Percentiles rank a stretch among this genome's conserved stretches.
phyloP scores from a whole-genome alignment of 2,329 filamentous ascomycete genomes.

The Paracoccidioides lutzii region DNA sequence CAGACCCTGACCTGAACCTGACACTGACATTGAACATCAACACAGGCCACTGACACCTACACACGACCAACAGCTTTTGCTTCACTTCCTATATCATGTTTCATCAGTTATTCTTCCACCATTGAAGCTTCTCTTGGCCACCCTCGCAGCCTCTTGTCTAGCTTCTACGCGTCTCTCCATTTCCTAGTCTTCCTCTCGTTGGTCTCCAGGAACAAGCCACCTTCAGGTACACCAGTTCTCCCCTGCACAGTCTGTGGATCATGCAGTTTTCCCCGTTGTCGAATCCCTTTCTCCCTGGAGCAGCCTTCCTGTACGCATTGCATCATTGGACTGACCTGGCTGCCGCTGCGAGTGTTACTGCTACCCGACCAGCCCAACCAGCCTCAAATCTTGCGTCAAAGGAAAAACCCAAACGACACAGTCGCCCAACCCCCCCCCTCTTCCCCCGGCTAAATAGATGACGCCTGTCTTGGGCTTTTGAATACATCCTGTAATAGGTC shows the following conservation, averaged over 20 bases:
- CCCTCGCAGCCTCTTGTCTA: no score
- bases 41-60: background rate
- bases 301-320: background rate
- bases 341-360: constrained; percentile 1
- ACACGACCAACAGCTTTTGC: background rate
- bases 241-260: background rate
- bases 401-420: background rate
- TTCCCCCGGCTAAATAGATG: background rate
- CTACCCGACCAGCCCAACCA: constrained; percentile 3
- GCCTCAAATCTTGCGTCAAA: background rate
- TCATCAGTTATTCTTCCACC: no score
- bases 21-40: no score
- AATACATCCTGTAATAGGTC: background rate
- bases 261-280: background rate
- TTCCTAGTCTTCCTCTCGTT: background rate
- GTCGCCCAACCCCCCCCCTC: background rate
- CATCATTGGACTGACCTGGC: constrained; percentile 2
- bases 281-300: background rate
- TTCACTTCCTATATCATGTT: no score
- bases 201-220: background rate
- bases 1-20: no score
- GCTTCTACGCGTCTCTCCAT: background rate
- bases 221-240: background rate
- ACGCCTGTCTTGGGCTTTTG: background rate
- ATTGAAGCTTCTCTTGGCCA: background rate